phyloP scores from a whole-genome alignment of 2,329 filamentous ascomycete species.

The Calonectria hawksworthii region DNA sequence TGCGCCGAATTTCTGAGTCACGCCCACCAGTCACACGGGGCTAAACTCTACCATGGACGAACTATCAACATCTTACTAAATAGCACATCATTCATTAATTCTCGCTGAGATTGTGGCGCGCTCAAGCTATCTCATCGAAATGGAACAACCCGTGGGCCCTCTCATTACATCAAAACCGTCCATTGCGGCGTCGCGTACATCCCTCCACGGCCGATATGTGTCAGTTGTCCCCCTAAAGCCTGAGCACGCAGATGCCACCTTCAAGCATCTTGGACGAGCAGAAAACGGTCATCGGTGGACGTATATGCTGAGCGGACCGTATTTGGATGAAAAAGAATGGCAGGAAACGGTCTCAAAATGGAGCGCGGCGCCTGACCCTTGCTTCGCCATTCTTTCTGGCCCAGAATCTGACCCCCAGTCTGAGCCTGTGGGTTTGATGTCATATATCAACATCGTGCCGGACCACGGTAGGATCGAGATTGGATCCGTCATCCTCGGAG shows the following conservation, averaged over 20 bases:
- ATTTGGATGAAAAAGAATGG: constrained; percentile 37
- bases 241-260: constrained; percentile 47
- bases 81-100: neutral
- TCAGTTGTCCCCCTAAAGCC: constrained; percentile 47
- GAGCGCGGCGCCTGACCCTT: constrained; percentile 49
- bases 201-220: constrained; percentile 49
- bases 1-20: constrained; percentile 8
- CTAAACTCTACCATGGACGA: neutral
- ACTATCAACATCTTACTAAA: neutral
- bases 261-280: constrained; percentile 49
- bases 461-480: constrained; percentile 68
- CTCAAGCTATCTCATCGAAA: neutral
- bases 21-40: too few relatives aligned
- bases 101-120: neutral
- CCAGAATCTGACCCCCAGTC: constrained; percentile 38
- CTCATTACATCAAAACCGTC: constrained; percentile 33
- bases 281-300: constrained; percentile 52
- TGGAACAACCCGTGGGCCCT: constrained; percentile 38
- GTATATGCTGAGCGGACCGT: constrained; percentile 49
- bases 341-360: constrained; percentile 36
- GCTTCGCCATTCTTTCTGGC: constrained; percentile 60
- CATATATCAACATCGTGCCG: constrained; percentile 63
- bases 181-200: constrained; percentile 28
- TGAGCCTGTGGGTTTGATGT: constrained; percentile 57
- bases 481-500: constrained; percentile 67